Conservation (phyloP, 2,329 filamentous ascomycete genomes). For the Verticillium klebahnii region DNA sequence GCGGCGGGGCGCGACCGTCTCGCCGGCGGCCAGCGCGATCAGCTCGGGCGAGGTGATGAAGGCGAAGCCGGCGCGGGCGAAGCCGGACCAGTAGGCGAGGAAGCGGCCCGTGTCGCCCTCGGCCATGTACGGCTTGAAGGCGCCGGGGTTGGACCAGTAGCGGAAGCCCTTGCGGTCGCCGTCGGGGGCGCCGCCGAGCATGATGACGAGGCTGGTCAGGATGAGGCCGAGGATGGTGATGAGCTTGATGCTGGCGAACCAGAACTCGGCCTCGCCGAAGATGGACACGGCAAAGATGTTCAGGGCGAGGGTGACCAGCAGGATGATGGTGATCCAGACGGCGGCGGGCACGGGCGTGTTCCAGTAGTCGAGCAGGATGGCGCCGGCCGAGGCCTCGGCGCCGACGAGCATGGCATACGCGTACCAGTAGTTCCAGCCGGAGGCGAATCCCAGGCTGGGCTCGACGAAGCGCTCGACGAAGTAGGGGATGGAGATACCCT, state of each 20-base stretch:
- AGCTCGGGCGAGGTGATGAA: conserved; percentile 62
- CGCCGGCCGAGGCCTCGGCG: conserved; percentile 53
- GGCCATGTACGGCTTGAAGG: conserved; percentile 43
- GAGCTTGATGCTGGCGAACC: conserved; percentile 57
- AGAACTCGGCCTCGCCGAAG: conserved; percentile 60
- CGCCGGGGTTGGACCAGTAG: conserved; percentile 32
- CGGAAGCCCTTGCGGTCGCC: conserved; percentile 38
- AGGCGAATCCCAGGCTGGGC: conserved; percentile 49
- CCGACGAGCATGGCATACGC: conserved; percentile 54
- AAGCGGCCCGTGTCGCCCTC: conserved; percentile 46
- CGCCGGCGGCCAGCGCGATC: conserved; percentile 58
- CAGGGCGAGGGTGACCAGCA: conserved; percentile 47
- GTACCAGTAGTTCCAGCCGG: conserved; percentile 56
- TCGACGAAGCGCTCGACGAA: conserved; percentile 52
- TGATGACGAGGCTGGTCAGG: conserved; percentile 50
- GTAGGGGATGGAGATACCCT: conserved; percentile 53
- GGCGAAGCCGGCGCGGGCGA: conserved; percentile 55
- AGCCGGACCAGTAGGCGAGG: conserved; percentile 53
- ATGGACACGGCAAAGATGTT: conserved; percentile 53
- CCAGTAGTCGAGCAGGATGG: conserved; percentile 59
- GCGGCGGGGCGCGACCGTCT: conserved; percentile 58
- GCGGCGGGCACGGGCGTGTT: conserved; percentile 43
- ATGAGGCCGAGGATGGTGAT: conserved; percentile 54
- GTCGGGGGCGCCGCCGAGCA: conserved; percentile 50
- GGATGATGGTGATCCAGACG: conserved; percentile 56